Conservation (phyloP, 148 eudicot genomes). For the Camellia lanceoleosa region DNA sequence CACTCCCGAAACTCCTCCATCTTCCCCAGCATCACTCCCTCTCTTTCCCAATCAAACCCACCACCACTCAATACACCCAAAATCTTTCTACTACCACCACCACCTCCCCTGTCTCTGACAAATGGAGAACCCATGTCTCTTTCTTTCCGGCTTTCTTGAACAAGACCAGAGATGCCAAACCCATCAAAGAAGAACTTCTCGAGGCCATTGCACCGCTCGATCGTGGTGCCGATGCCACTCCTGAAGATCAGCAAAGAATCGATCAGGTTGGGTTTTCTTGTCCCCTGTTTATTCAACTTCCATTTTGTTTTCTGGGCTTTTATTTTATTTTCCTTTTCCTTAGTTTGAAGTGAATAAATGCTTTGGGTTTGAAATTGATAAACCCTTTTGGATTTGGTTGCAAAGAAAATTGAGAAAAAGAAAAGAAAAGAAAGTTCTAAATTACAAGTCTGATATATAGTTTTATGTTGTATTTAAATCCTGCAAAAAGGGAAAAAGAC, state of each 20-base stretch:
- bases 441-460: not conserved
- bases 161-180: slow-evolving; percentile 18
- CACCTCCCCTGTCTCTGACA: not conserved
- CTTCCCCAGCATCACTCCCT: slow-evolving; percentile 2
- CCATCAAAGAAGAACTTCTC: slow-evolving; percentile 22
- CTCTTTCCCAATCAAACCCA: slow-evolving; percentile 20
- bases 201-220: slow-evolving; percentile 20
- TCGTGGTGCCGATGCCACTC: slow-evolving; percentile 20
- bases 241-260: slow-evolving; percentile 18
- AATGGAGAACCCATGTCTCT: slow-evolving; percentile 20
- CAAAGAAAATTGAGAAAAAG: not conserved
- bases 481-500: too few relatives aligned
- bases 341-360: not conserved
- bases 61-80: slow-evolving; percentile 14
- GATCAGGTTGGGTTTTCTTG: slow-evolving; percentile 11
- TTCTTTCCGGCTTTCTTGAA: slow-evolving; percentile 23
- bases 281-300: not conserved
- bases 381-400: not conserved
- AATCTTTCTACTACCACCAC: not conserved
- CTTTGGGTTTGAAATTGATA: not conserved
- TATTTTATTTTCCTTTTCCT: not conserved
- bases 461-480: too few relatives aligned
- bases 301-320: too few relatives aligned
- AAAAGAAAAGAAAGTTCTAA: not conserved
- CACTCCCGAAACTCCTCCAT: slow-evolving; percentile 12